phyloP scores from a whole-genome alignment of 139 green algal species.

The Dunaliella primolecta region DNA sequence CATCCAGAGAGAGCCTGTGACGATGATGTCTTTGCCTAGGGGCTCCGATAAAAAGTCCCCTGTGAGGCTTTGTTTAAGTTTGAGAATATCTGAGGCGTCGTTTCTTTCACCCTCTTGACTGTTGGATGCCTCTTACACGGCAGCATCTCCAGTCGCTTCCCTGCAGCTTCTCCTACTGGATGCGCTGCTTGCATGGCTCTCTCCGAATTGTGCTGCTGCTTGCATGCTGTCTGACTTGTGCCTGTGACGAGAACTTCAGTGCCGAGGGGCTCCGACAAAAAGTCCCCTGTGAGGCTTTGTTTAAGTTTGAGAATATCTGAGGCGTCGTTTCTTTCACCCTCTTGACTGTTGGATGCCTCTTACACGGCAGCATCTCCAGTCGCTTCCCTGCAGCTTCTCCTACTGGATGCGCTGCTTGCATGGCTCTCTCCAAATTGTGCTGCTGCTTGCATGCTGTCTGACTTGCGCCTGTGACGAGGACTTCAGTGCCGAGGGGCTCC shows the following conservation, averaged over 20 bases:
- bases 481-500: not conserved
- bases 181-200: no score
- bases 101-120: no score
- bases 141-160: not conserved
- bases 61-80: constrained; percentile 3
- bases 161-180: not conserved
- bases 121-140: not conserved
- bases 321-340: no score
- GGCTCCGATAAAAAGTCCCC: not conserved
- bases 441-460: no score
- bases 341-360: no score
- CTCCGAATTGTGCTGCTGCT: no score
- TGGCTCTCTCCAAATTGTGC: no score
- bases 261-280: not conserved
- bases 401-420: no score
- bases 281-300: not conserved
- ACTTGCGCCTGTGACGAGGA: not conserved
- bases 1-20: not conserved
- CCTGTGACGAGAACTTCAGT: not conserved
- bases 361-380: not conserved
- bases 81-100: constrained; percentile 23
- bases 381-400: not conserved
- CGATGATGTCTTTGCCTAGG: not conserved
- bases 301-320: constrained; percentile 23
- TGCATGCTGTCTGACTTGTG: no score